Percentiles rank a stretch among this genome's conserved stretches.
Conservation (phyloP, 305 asterid species). For the Nicotiana rustica region DNA sequence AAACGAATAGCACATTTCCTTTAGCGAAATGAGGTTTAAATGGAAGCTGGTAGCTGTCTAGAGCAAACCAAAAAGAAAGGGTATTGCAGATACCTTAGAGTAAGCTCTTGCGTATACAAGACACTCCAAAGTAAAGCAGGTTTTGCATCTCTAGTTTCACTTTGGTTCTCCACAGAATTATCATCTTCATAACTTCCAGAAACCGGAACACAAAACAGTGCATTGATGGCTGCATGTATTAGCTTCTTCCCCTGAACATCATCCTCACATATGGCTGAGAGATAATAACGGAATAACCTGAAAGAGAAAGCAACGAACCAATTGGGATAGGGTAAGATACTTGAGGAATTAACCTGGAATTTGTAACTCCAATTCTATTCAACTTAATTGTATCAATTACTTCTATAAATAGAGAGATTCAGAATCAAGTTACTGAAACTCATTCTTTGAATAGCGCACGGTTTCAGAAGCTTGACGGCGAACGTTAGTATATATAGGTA, state of each 20-base stretch:
- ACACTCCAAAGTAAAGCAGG: conserved; percentile 50
- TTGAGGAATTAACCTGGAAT: not conserved
- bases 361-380: not conserved
- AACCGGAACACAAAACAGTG: conserved; percentile 60
- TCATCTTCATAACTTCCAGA: conserved; percentile 47
- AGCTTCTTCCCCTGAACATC: conserved; percentile 71
- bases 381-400: not conserved
- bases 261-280: conserved; percentile 69
- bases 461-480: not conserved
- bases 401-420: not conserved
- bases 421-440: conserved; percentile 25
- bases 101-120: conserved; percentile 44
- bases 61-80: conserved; percentile 24
- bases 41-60: not conserved
- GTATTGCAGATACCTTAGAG: conserved; percentile 36
- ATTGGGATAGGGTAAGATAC: conserved; percentile 4
- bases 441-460: not conserved
- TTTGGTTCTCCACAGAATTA: conserved; percentile 16
- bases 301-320: conserved; percentile 34
- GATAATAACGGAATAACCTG: conserved; percentile 75
- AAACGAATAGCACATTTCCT: not conserved
- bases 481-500: not conserved
- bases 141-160: conserved; percentile 24
- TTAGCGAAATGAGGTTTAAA: not conserved
- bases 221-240: conserved; percentile 61